Evolutionary conservation across 2,329 filamentous ascomycete genomes (phyloP).

Genomic region (Xylariaceae sp.): DNA sequence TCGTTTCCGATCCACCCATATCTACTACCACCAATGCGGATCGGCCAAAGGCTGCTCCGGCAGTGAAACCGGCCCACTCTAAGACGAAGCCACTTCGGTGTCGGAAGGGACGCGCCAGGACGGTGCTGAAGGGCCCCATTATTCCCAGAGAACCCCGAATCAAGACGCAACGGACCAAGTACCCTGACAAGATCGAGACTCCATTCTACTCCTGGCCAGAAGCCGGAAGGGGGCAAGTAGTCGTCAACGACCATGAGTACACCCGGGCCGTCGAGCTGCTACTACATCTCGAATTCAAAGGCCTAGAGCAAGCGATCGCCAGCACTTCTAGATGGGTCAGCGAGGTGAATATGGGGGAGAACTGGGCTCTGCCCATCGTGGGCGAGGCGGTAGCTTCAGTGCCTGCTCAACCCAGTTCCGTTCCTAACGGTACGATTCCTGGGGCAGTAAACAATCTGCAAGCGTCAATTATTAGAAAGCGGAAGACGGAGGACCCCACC

Average conservation of each 20-base stretch:
- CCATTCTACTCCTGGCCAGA: conserved; percentile 62
- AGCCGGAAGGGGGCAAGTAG: conserved; percentile 55
- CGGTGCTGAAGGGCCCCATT: conserved; percentile 53
- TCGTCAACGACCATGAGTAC: conserved; percentile 61
- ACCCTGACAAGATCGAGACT: conserved; percentile 47
- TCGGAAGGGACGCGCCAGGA: conserved; percentile 41
- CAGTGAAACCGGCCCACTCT: no score
- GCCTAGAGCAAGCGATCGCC: conserved; percentile 52
- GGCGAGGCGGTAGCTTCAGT: conserved; percentile 36
- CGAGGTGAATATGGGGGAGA: conserved; percentile 53
- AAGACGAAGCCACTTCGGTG: no score
- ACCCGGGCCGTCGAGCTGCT: conserved; percentile 64
- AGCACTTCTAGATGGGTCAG: conserved; percentile 67
- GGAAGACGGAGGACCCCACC: conserved; percentile 19
- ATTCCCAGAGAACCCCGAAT: conserved; percentile 57
- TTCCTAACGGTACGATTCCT: no score
- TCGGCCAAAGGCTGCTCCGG: background rate
- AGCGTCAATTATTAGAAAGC: conserved; percentile 44
- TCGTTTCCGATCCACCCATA: conserved; percentile 63
- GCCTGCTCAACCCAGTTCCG: conserved; percentile 12
- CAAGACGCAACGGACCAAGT: conserved; percentile 52
- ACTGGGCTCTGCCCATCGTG: conserved; percentile 47
- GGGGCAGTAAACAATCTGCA: conserved; percentile 42
- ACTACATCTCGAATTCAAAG: conserved; percentile 68
- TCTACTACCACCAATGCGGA: background rate